Conservation (phyloP, 345 rosid species). For the Citrus mangshanensis region DNA sequence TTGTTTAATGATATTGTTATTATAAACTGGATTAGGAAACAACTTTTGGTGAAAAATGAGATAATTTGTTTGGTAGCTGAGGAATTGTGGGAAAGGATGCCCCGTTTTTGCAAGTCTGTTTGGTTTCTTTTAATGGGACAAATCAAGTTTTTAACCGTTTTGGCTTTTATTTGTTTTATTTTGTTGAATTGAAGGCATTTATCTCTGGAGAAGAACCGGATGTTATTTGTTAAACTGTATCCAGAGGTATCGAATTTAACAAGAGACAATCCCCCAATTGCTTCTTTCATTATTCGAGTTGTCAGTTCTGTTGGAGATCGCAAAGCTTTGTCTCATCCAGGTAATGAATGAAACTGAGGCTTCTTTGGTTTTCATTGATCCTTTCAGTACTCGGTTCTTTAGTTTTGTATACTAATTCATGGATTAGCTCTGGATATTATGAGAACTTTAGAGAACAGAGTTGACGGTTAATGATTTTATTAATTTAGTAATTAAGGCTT, state of each 20-base stretch:
- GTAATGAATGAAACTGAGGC: conserved; percentile 27
- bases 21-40: neutral
- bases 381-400: neutral
- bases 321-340: conserved; percentile 77
- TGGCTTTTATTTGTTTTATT: conserved; percentile 1
- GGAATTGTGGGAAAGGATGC: neutral
- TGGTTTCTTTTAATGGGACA: neutral
- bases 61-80: neutral
- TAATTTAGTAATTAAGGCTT: neutral
- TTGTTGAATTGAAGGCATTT: conserved; percentile 63
- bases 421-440: neutral
- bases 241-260: conserved; percentile 78
- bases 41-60: neutral
- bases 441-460: neutral
- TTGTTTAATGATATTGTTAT: neutral
- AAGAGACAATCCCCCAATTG: conserved; percentile 81
- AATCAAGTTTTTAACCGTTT: neutral
- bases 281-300: conserved; percentile 73
- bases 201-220: conserved; percentile 82
- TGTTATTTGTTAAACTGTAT: conserved; percentile 60
- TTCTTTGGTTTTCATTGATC: neutral
- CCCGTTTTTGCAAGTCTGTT: no score
- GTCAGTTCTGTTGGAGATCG: conserved; percentile 70
- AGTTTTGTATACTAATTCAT: neutral
- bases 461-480: neutral